These are phyloP conservation scores for Plasmopara viticola DNA, from an alignment of 352 stramenopile species.

Conservation along the genomic window DNA sequence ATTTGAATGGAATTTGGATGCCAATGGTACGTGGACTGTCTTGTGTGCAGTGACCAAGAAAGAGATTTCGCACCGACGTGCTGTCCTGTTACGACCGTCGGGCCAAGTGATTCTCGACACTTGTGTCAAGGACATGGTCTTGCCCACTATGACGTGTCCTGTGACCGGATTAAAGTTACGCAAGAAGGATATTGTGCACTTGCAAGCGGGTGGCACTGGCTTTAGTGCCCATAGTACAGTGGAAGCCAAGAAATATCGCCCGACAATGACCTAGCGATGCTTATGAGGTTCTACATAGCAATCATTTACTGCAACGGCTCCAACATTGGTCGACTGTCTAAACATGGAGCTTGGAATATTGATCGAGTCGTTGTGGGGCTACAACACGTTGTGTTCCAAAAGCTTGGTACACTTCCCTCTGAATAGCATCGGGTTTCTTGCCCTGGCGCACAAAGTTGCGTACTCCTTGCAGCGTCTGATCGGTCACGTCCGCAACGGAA, in stretches of 20 bases:
- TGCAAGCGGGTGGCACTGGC: constrained; percentile 67
- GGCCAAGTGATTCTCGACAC: constrained; percentile 74
- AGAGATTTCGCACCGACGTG: constrained; percentile 69
- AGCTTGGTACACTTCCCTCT: constrained; percentile 31
- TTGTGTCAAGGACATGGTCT: constrained; percentile 78
- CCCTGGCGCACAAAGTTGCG: constrained; percentile 39
- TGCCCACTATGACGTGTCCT: constrained; percentile 81
- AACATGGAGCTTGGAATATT: constrained; percentile 37
- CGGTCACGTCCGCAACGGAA: constrained; percentile 46
- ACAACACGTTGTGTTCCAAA: constrained; percentile 46
- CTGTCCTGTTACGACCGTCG: constrained; percentile 72
- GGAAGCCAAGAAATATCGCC: constrained; percentile 83
- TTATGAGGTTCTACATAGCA: no score
- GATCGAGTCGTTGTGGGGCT: constrained; percentile 25
- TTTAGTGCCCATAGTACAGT: constrained; percentile 84
- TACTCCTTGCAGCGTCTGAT: constrained; percentile 46
- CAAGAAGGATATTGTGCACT: constrained; percentile 80
- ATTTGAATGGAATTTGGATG: constrained; percentile 55
- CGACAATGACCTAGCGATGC: constrained; percentile 47
- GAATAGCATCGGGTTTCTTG: constrained; percentile 19
- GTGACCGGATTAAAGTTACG: constrained; percentile 77
- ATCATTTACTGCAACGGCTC: neutral
- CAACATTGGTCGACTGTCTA: constrained; percentile 6
- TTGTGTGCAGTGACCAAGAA: constrained; percentile 80
- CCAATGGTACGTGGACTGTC: constrained; percentile 23